phyloP scores from a whole-genome alignment of 2,329 filamentous ascomycete species.

The Pseudocercospora cruenta region DNA sequence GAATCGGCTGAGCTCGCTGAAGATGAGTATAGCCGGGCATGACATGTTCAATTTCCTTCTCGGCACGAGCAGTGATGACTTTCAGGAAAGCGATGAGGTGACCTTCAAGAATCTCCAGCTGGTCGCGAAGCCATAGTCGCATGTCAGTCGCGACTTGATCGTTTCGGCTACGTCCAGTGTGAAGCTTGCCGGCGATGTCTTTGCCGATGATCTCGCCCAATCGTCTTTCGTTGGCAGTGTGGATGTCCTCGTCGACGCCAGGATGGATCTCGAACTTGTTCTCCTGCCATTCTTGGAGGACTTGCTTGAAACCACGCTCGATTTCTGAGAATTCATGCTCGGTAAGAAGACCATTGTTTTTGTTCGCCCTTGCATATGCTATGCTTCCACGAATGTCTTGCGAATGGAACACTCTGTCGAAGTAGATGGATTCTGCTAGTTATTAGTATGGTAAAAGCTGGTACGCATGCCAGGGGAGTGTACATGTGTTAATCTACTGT shows the following conservation, averaged over 20 bases:
- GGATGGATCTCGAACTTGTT: slow-evolving; percentile 51
- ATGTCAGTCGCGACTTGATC: slow-evolving; percentile 91
- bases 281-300: slow-evolving; percentile 55
- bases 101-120: slow-evolving; percentile 69
- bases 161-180: slow-evolving; percentile 84
- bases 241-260: slow-evolving; percentile 57
- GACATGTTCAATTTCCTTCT: slow-evolving; percentile 73
- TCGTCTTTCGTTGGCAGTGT: slow-evolving; percentile 58
- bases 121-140: slow-evolving; percentile 82
- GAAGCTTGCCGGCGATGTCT: slow-evolving; percentile 82
- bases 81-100: slow-evolving; percentile 71
- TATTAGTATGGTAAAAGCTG: background rate
- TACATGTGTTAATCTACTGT: background rate
- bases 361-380: slow-evolving; percentile 80
- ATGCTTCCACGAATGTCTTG: slow-evolving; percentile 81
- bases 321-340: slow-evolving; percentile 73
- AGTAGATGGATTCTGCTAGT: slow-evolving; percentile 66
- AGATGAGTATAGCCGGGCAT: slow-evolving; percentile 92
- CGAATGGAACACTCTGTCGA: slow-evolving; percentile 76
- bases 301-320: slow-evolving; percentile 68
- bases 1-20: slow-evolving; percentile 78
- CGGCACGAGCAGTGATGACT: slow-evolving; percentile 70
- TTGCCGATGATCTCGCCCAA: slow-evolving; percentile 83
- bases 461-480: background rate
- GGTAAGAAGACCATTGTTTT: slow-evolving; percentile 73